A percentile compares a stretch with the other conserved stretches of the same genome.
Conservation (phyloP, 805 yeast species). For the Suhomyces sp. region DNA sequence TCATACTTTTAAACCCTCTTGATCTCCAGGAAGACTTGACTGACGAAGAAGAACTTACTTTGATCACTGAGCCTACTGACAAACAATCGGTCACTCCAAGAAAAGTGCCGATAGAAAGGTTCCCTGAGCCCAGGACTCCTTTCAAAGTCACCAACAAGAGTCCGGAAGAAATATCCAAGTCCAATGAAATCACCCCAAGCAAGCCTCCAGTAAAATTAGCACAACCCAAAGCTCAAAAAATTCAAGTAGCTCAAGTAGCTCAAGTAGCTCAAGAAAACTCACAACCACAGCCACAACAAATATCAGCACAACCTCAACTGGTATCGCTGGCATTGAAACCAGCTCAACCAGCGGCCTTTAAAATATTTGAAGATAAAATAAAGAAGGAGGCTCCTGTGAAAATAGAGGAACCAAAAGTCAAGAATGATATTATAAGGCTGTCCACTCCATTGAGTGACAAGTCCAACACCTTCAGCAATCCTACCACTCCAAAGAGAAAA, state of each 20-base stretch:
- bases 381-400: background rate
- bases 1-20: conserved; percentile 48
- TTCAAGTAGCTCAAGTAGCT: background rate
- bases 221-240: background rate
- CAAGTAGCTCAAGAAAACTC: background rate
- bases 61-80: background rate
- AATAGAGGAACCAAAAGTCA: conserved; percentile 18
- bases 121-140: conserved; percentile 6
- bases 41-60: conserved; percentile 38
- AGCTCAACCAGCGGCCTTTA: conserved; percentile 2
- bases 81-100: conserved; percentile 6
- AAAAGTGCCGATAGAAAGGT: conserved; percentile 1
- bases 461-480: conserved; percentile 20
- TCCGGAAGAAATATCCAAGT: background rate
- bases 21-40: conserved; percentile 43
- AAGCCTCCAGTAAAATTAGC: background rate
- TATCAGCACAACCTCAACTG: background rate
- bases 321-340: background rate
- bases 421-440: conserved; percentile 7
- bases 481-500: conserved; percentile 20
- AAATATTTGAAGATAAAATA: conserved; percentile 12
- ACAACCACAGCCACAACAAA: background rate
- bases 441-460: conserved; percentile 26
- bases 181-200: conserved; percentile 8
- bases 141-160: background rate